Percentiles rank a stretch among this genome's conserved stretches.
Evolutionary conservation across 2,329 filamentous ascomycete species (phyloP).

Genomic region (Cercospora citrullina): DNA sequence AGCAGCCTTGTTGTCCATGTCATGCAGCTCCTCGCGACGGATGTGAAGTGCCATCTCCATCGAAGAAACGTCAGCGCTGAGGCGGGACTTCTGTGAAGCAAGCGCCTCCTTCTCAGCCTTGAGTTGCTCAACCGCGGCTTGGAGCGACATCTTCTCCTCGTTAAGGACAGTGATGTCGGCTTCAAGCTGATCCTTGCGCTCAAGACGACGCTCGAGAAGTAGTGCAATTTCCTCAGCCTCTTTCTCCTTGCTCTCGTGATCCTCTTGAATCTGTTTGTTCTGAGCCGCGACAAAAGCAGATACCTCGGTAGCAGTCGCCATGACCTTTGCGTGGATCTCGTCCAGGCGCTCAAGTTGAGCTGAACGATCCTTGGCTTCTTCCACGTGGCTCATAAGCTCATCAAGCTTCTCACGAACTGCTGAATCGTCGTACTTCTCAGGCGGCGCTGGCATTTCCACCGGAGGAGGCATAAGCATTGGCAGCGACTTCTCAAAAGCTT

Average conservation of each 20-base stretch:
- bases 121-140: slow-evolving; percentile 58
- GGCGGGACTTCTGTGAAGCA: slow-evolving; percentile 71
- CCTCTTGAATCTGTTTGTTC: slow-evolving; percentile 70
- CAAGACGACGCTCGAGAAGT: slow-evolving; percentile 73
- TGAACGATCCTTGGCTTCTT: slow-evolving; percentile 67
- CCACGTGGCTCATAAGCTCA: slow-evolving; percentile 61
- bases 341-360: slow-evolving; percentile 79
- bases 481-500: slow-evolving; percentile 45
- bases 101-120: slow-evolving; percentile 73
- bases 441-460: slow-evolving; percentile 36
- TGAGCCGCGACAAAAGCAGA: slow-evolving; percentile 78
- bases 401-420: slow-evolving; percentile 48
- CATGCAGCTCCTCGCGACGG: slow-evolving; percentile 83
- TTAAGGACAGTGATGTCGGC: slow-evolving; percentile 49
- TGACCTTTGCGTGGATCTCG: slow-evolving; percentile 83
- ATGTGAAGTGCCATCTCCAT: slow-evolving; percentile 87
- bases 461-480: slow-evolving; percentile 50
- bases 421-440: slow-evolving; percentile 67
- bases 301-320: slow-evolving; percentile 79
- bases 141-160: slow-evolving; percentile 49
- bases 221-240: slow-evolving; percentile 77
- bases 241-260: slow-evolving; percentile 75
- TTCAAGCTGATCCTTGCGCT: slow-evolving; percentile 63
- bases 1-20: slow-evolving; percentile 88
- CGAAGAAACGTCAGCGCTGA: slow-evolving; percentile 83